Conservation (phyloP, 106 monocot species). For the Acorus calamus region DNA sequence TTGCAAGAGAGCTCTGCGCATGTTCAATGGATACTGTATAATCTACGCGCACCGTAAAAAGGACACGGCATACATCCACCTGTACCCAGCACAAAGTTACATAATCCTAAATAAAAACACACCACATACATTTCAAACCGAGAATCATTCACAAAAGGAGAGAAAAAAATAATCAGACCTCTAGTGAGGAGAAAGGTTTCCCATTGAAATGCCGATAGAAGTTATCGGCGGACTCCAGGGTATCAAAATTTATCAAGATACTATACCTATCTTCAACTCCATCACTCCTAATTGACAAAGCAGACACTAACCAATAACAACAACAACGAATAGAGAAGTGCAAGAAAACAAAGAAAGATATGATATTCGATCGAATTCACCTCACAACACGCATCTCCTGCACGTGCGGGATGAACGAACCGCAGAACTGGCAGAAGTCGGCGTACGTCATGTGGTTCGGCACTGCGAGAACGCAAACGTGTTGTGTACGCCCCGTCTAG, state of each 20-base stretch:
- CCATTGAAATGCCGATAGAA: constrained; percentile 82
- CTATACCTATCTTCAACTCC: constrained; percentile 74
- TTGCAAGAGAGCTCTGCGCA: constrained; percentile 43
- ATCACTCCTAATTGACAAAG: constrained; percentile 40
- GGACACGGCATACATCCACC: constrained; percentile 64
- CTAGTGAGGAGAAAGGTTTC: constrained; percentile 75
- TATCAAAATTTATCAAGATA: constrained; percentile 65
- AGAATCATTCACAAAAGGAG: background rate
- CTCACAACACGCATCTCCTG: constrained; percentile 88
- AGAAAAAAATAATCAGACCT: constrained; percentile 32
- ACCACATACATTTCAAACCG: background rate
- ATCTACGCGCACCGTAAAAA: constrained; percentile 61
- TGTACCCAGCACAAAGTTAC: constrained; percentile 9
- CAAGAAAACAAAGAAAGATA: background rate
- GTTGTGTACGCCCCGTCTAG: constrained; percentile 70
- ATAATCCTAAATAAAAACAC: background rate
- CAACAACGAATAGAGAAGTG: constrained; percentile 1
- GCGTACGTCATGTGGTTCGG: constrained; percentile 99
- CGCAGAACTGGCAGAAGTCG: constrained; percentile 85
- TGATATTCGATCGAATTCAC: constrained; percentile 17
- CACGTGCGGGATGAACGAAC: constrained; percentile 65
- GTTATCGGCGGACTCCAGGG: constrained; percentile 53
- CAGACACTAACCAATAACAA: constrained; percentile 2
- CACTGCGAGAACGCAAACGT: constrained; percentile 68
- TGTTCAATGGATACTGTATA: constrained; percentile 83